Percentiles rank a stretch among this genome's conserved stretches.
Evolutionary conservation across 306 rosid genomes (phyloP).

Genomic region (Inga laurina): DNA sequence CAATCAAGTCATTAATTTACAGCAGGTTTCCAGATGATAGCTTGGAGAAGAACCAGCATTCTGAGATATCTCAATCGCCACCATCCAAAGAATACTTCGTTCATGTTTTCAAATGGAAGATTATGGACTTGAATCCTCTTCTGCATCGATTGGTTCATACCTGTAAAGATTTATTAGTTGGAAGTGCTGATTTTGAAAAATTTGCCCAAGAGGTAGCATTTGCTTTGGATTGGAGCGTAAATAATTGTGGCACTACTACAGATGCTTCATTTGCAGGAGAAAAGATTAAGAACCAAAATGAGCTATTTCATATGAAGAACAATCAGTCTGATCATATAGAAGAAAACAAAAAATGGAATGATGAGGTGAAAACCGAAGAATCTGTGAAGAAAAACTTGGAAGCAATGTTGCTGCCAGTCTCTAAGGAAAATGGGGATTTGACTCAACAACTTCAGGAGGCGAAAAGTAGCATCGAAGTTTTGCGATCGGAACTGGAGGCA

Average conservation of each 20-base stretch:
- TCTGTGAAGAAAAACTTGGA: constrained; percentile 55
- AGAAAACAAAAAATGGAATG: constrained; percentile 53
- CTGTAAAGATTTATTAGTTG: constrained; percentile 52
- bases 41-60: constrained; percentile 42
- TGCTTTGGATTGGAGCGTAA: constrained; percentile 66
- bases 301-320: constrained; percentile 21
- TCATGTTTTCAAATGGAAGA: constrained; percentile 68
- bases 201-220: constrained; percentile 55
- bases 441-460: constrained; percentile 63
- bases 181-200: constrained; percentile 52
- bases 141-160: constrained; percentile 53
- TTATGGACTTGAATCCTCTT: constrained; percentile 55
- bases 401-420: constrained; percentile 43
- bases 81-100: constrained; percentile 51
- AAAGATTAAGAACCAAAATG: constrained; percentile 57
- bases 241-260: constrained; percentile 51
- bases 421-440: constrained; percentile 48
- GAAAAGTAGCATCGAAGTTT: constrained; percentile 48
- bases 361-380: constrained; percentile 46
- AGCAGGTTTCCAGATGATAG: constrained; percentile 33
- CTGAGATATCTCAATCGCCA: constrained; percentile 39
- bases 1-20: constrained; percentile 38
- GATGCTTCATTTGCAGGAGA: constrained; percentile 53
- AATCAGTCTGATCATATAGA: constrained; percentile 38
- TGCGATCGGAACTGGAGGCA: constrained; percentile 55